A percentile compares a stretch with the other conserved stretches of the same genome.
Conservation (phyloP, 2,329 filamentous ascomycete species). For the Didymella glomerata region DNA sequence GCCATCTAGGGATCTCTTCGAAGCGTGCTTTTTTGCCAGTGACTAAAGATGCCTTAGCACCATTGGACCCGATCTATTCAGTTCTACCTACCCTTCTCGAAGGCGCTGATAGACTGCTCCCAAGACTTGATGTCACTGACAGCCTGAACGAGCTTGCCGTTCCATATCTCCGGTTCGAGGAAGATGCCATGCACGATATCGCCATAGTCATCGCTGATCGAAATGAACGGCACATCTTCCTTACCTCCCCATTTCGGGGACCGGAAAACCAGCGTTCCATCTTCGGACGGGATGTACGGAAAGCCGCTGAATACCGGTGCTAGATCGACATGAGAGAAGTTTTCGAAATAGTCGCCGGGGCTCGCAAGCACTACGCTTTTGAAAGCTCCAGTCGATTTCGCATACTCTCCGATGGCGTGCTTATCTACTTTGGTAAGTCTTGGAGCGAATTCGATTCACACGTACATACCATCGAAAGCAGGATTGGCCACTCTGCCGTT, state of each 20-base stretch:
- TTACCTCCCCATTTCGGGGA: neutral
- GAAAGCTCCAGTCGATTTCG: neutral
- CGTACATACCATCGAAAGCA: neutral
- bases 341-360: neutral
- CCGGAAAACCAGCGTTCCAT: neutral
- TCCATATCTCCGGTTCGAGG: neutral
- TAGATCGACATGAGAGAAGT: neutral
- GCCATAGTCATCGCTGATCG: neutral
- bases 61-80: neutral
- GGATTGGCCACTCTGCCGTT: neutral
- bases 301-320: neutral
- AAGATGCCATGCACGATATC: neutral
- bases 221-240: neutral
- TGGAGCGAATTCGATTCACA: too few relatives aligned
- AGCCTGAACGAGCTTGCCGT: neutral
- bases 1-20: slow-evolving; percentile 27
- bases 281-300: neutral
- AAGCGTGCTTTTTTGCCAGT: neutral
- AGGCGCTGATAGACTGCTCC: neutral
- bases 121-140: neutral
- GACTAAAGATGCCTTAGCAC: neutral
- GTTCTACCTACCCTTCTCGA: neutral
- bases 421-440: neutral
- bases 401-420: neutral
- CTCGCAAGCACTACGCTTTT: neutral